Base-by-base conservation (phyloP, 1,284 basidiomycete species). In the Trametes polyzona region DNA sequence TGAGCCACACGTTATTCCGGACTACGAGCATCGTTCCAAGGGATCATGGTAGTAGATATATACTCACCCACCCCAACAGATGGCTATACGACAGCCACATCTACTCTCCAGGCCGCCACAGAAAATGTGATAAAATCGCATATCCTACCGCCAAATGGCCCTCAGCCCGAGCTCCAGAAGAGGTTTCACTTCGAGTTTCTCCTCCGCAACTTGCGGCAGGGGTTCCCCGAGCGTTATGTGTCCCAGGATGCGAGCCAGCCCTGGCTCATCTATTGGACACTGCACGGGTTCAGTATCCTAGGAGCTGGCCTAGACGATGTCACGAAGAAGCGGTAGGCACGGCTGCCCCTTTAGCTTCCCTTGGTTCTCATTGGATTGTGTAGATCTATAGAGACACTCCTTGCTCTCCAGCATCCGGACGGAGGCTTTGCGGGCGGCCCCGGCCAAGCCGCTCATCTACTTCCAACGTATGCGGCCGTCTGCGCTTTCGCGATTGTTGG, bases 361-460 rank as follows among this genome's bases (percentile, higher is more conserved):
- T 16, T 12, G 3, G 8, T 8, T 29, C 30, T 42, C 19, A 36
- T n/a, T 21, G 16, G 12, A 33, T 27, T 5, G 23, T 9, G n/a
- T 24, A 92, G 91, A 48, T 81, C 83, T n/a, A 86, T 93, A 63
- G 79, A 90, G 49, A 96, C 90, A 37, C 77, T 96, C 17, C 73
- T 94, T 66, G 75, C 83, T 4, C 90, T 87, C 74, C 90, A 95
- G 66, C 88, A 93, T 65, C 86, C 89, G 0, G 76, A 84, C 3
- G 96, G 95, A 1, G 96, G 96, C 1, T 98, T 98, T 70, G 87
- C 88, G 9, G 96, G 96, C 32, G 96, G 96, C 0, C 92, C 95
- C 0, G 86, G 91, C 2, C 97, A 99, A 69, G 79, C 88, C 0
- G 81, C 93, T 0, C 97, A 99, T 74, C 76, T 98, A 2, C 81